Percentiles rank a stretch among this genome's conserved stretches.
phyloP scores from a whole-genome alignment of 805 yeast species.

The Hanseniaspora meyeri region DNA sequence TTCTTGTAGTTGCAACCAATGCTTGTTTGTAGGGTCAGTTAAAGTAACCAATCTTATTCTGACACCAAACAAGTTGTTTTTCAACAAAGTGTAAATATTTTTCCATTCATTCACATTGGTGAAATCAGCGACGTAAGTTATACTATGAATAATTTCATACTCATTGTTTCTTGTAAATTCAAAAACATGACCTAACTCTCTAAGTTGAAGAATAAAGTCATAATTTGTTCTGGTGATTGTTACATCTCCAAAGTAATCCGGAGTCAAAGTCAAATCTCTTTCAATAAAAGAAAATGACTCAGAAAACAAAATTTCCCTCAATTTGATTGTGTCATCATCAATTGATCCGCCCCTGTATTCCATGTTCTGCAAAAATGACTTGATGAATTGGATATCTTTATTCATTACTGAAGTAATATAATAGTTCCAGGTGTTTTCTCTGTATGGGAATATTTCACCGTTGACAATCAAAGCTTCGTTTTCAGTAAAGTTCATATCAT shows the following conservation, averaged over 20 bases:
- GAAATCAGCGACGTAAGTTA: slow-evolving; percentile 54
- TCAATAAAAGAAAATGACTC: slow-evolving; percentile 21
- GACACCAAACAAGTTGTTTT: slow-evolving; percentile 24
- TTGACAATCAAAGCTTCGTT: slow-evolving; percentile 50
- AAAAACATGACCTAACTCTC: slow-evolving; percentile 17
- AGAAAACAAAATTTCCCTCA: slow-evolving; percentile 24
- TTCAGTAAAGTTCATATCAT: slow-evolving; percentile 12
- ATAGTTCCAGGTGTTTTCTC: slow-evolving; percentile 41
- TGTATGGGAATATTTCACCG: slow-evolving; percentile 52
- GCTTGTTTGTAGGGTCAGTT: slow-evolving; percentile 17
- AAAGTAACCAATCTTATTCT: slow-evolving; percentile 32
- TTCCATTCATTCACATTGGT: slow-evolving; percentile 27
- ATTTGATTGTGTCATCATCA: slow-evolving; percentile 6
- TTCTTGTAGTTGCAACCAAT: slow-evolving; percentile 19
- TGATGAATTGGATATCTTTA: slow-evolving; percentile 36
- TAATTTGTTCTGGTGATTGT: slow-evolving; percentile 25
- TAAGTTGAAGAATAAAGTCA: slow-evolving; percentile 17
- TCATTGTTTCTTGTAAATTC: slow-evolving; percentile 18
- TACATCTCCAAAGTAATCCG: slow-evolving; percentile 31
- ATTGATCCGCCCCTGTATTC: slow-evolving; percentile 12
- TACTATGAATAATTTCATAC: slow-evolving; percentile 25
- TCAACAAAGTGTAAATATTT: slow-evolving; percentile 33
- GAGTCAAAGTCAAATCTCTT: slow-evolving; percentile 42
- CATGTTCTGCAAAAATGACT: slow-evolving; percentile 11
- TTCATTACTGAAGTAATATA: slow-evolving; percentile 40